Evolutionary conservation across 768 basidiomycete genomes (phyloP), one percentile per base, ranked within the genome.

Genomic region (Mycena filopes): DNA sequence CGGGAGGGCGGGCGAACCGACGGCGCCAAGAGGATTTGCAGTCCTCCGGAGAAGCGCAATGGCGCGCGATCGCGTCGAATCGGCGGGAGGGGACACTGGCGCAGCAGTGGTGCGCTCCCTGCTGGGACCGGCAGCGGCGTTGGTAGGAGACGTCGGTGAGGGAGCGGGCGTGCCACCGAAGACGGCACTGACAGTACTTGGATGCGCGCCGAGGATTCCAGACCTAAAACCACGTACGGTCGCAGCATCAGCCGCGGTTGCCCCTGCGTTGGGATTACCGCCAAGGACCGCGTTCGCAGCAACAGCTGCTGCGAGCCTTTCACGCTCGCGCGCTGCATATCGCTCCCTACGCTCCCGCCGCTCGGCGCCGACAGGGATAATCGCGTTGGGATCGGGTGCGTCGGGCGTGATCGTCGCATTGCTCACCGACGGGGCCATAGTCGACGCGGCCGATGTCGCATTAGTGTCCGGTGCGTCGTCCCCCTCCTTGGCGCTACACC

Each of bases 401-500:
- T 65, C 63, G 16, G 67, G 41, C 1, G 29, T 58, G 41, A 65
- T 61, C 15, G 63, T 65, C 41, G 60, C 60, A 26, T 53, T 67
- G 38, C 62, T 70, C 20, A 38, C 23, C 53, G 69, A 63, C 10
- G 65, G 38, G 15, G 55, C 53, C 54, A 70, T 58, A 20, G 23
- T 61, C 4, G 60, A 23, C 10, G 67, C 55, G 29, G 57, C 33
- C 21, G 66, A 57, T 21, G 64, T 55, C 20, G 62, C 68, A 36
- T n/a, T 54, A 4, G 55, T 47, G 13, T 69, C 68, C 15, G 65
- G 63, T 45, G 64, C 65, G 25, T 85, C 86, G 43, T 86, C 84
- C 4, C 76, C 81, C 38, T 85, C 85, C 69, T 81, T 84, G 13
- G 88, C 91, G 65, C 87, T 90, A 72, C 94, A 96, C 95, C 95